Conservation (phyloP, 768 basidiomycete genomes). For the Russula griseocarnosa region DNA sequence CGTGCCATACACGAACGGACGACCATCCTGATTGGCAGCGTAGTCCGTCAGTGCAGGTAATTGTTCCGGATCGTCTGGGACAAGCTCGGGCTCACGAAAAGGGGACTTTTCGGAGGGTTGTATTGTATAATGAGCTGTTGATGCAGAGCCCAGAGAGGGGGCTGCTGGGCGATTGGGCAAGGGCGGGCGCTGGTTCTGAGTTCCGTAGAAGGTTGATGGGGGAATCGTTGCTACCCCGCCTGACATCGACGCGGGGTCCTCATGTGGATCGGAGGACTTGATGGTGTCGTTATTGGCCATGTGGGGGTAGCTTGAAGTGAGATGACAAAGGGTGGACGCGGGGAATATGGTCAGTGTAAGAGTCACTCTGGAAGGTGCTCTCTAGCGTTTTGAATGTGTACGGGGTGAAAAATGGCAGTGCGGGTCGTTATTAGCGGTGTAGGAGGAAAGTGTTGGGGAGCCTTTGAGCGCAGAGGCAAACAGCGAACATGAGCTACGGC, state of each 20-base stretch:
- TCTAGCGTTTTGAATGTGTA: neutral
- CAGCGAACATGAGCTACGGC: neutral
- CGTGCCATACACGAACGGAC: conserved; percentile 25
- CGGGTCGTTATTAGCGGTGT: neutral
- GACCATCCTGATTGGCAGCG: conserved; percentile 6
- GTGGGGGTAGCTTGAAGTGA: neutral
- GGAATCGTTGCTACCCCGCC: conserved; percentile 30
- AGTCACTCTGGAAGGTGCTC: neutral
- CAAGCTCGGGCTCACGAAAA: conserved; percentile 35
- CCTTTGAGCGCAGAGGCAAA: neutral
- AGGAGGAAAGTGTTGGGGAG: neutral
- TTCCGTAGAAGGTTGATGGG: conserved; percentile 28
- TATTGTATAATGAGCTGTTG: conserved; percentile 35
- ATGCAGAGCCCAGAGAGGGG: conserved; percentile 37
- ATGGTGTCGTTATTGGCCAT: conserved; percentile 18
- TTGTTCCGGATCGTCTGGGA: conserved; percentile 28
- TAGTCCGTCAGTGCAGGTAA: conserved; percentile 17
- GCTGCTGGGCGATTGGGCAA: conserved; percentile 35
- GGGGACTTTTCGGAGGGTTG: conserved; percentile 31
- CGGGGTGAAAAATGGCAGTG: neutral
- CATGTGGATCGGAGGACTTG: conserved; percentile 6
- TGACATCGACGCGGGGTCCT: neutral
- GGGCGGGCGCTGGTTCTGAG: conserved; percentile 32
- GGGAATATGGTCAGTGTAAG: neutral
- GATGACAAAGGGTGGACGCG: neutral